Conservation (phyloP, 345 rosid genomes). For the Sisymbrium altissimum region DNA sequence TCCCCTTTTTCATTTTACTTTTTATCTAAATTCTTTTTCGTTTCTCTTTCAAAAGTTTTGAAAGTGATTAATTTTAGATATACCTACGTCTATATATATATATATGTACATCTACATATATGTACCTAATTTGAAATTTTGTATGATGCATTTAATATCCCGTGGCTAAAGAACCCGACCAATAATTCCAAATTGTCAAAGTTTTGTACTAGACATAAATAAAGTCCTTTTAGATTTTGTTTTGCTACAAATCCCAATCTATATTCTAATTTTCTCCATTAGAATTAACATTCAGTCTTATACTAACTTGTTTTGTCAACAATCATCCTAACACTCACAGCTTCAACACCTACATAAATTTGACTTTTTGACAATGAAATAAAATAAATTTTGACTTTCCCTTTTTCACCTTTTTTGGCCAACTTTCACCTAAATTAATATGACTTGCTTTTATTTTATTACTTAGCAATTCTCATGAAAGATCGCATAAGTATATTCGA, state of each 20-base stretch:
- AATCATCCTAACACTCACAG: not conserved
- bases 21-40: not conserved
- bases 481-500: slow-evolving; percentile 17
- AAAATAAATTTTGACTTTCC: slow-evolving; percentile 16
- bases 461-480: not conserved
- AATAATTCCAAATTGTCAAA: slow-evolving; percentile 12
- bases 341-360: not conserved
- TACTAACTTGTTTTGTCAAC: slow-evolving; percentile 9
- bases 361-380: slow-evolving; percentile 11
- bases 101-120: too few relatives aligned
- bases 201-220: not conserved
- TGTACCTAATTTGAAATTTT: not conserved
- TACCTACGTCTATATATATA: too few relatives aligned
- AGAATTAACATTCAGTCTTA: not conserved
- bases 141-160: slow-evolving; percentile 20
- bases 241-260: not conserved
- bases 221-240: not conserved
- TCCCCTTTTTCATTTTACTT: slow-evolving; percentile 2
- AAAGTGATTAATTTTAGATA: not conserved
- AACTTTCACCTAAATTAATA: slow-evolving; percentile 27
- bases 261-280: not conserved
- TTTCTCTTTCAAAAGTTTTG: slow-evolving; percentile 4
- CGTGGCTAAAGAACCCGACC: slow-evolving; percentile 9
- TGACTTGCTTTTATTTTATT: not conserved
- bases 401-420: not conserved